These are phyloP conservation scores for Tuber umbilicatum DNA, from an alignment of 495 filamentous ascomycete genomes.

Conservation along the genomic window DNA sequence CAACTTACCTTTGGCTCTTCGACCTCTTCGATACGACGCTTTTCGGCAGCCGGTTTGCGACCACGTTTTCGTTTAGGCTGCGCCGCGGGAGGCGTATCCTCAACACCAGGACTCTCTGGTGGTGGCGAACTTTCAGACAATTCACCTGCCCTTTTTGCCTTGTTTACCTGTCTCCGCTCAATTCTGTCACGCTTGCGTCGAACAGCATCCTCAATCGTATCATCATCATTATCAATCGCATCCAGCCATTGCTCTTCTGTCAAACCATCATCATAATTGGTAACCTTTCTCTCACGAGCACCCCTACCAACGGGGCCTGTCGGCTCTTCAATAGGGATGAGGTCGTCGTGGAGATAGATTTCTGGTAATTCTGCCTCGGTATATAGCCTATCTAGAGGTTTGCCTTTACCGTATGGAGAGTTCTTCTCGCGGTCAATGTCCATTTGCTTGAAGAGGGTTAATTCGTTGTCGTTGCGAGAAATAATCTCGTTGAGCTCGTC, in stretches of 20 bases:
- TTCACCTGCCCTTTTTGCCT: conserved; percentile 40
- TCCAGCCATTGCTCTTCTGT: conserved; percentile 94
- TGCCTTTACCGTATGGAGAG: conserved; percentile 60
- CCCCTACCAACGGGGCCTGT: conserved; percentile 77
- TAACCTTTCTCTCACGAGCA: conserved; percentile 83
- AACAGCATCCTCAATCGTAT: conserved; percentile 85
- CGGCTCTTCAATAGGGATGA: conserved; percentile 50
- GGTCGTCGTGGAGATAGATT: conserved; percentile 70
- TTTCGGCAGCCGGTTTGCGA: conserved; percentile 68
- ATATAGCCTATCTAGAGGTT: conserved; percentile 66
- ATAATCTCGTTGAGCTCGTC: conserved; percentile 90
- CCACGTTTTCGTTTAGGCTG: conserved; percentile 59
- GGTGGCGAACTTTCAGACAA: conserved; percentile 36
- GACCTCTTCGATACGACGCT: conserved; percentile 50
- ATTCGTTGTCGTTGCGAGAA: conserved; percentile 67
- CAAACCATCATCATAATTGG: conserved; percentile 93
- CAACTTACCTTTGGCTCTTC: conserved; percentile 26
- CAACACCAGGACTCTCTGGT: conserved; percentile 32
- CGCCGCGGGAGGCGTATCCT: conserved; percentile 32
- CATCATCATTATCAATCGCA: conserved; percentile 92
- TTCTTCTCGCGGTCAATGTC: conserved; percentile 64
- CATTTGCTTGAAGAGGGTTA: conserved; percentile 63
- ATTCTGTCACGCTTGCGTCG: conserved; percentile 81
- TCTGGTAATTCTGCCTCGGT: conserved; percentile 84
- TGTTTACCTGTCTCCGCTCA: conserved; percentile 64